Evolutionary conservation across 352 stramenopile genomes (phyloP).

Genomic region (Thalassiosira mediterranea): DNA sequence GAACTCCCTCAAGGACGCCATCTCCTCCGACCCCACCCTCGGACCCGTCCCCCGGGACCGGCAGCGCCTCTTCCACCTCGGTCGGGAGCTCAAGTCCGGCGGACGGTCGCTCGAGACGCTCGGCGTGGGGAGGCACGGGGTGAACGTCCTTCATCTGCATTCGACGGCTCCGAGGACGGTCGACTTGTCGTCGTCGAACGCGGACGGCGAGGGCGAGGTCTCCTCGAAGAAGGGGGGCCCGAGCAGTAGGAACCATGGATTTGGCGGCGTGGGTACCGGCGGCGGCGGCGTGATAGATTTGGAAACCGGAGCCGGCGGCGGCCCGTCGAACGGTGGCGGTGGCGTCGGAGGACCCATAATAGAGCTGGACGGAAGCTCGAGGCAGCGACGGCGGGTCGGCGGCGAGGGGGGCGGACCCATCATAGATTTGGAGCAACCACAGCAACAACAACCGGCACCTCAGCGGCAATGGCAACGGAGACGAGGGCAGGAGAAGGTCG

Average conservation of each 20-base stretch:
- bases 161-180: slow-evolving; percentile 12
- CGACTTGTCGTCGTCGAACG: not conserved
- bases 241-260: too few relatives aligned
- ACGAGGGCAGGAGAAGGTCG: slow-evolving; percentile 25
- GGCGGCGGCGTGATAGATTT: slow-evolving; percentile 3
- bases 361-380: not conserved
- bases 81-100: slow-evolving; percentile 68
- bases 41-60: slow-evolving; percentile 26
- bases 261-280: not conserved
- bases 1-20: slow-evolving; percentile 41
- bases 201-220: slow-evolving; percentile 3
- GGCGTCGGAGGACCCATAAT: not conserved
- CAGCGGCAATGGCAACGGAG: slow-evolving; percentile 11
- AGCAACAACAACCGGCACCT: not conserved
- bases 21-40: slow-evolving; percentile 20
- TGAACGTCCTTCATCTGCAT: slow-evolving; percentile 50
- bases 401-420: not conserved
- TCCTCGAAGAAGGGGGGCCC: not conserved
- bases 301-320: too few relatives aligned
- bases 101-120: slow-evolving; percentile 60
- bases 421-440: not conserved
- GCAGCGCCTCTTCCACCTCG: slow-evolving; percentile 74
- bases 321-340: not conserved
- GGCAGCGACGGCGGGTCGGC: not conserved
- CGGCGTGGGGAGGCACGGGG: slow-evolving; percentile 47